phyloP scores from a whole-genome alignment of 306 rosid species.

The Quercus mongolica region DNA sequence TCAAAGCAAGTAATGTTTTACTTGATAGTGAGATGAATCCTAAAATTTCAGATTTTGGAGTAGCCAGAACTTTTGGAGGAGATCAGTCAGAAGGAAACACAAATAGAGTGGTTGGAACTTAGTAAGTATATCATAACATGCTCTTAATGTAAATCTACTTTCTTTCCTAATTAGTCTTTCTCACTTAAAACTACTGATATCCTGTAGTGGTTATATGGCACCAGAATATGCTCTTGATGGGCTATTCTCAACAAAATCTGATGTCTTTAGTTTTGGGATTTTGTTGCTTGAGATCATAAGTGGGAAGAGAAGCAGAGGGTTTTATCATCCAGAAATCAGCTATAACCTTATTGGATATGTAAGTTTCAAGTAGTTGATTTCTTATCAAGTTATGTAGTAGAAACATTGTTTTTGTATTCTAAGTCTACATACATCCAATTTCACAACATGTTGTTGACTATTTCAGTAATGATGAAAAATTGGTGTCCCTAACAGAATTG shows the following conservation, averaged over 20 bases:
- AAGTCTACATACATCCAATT: too few relatives aligned
- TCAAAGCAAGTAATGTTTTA: slow-evolving; percentile 52
- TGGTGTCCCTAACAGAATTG: too few relatives aligned
- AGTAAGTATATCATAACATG: slow-evolving; percentile 31
- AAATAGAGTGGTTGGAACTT: slow-evolving; percentile 48
- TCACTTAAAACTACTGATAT: background rate
- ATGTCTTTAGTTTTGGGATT: slow-evolving; percentile 60
- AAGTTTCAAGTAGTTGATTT: slow-evolving; percentile 9
- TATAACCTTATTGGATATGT: slow-evolving; percentile 55
- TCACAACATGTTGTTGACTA: too few relatives aligned
- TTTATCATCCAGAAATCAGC: slow-evolving; percentile 18
- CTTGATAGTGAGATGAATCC: slow-evolving; percentile 48
- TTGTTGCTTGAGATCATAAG: slow-evolving; percentile 42
- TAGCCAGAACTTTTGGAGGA: slow-evolving; percentile 46
- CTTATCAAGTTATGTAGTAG: too few relatives aligned
- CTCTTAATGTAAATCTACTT: too few relatives aligned
- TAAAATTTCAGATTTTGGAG: slow-evolving; percentile 63
- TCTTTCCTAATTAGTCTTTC: background rate
- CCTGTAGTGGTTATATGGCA: slow-evolving; percentile 57
- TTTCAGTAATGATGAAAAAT: background rate
- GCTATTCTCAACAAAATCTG: slow-evolving; percentile 45
- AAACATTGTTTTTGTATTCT: too few relatives aligned
- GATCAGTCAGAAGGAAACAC: slow-evolving; percentile 39
- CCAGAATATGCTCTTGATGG: slow-evolving; percentile 56
- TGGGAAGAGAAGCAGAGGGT: slow-evolving; percentile 44